Percentiles rank a stretch among this genome's conserved stretches.
These are phyloP conservation scores for Lepidium didymum DNA, from an alignment of 345 rosid genomes.

Conservation along the genomic window DNA sequence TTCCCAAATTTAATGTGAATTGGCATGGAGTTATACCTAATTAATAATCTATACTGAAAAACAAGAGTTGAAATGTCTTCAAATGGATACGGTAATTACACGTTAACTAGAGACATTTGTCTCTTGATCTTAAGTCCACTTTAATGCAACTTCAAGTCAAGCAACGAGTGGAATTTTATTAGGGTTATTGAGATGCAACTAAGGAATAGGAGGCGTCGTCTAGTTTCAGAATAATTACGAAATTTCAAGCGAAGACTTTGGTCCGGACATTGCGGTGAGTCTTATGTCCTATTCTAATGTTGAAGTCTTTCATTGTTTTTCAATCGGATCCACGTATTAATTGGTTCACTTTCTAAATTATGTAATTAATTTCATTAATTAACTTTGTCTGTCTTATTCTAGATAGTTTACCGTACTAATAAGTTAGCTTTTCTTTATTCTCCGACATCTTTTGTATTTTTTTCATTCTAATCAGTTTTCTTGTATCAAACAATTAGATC, in stretches of 20 bases:
- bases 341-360: too few relatives aligned
- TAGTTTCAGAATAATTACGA: not conserved
- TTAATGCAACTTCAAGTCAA: constrained; percentile 5
- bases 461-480: too few relatives aligned
- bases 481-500: too few relatives aligned
- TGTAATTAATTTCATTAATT: too few relatives aligned
- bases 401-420: too few relatives aligned
- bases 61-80: not conserved
- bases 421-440: too few relatives aligned
- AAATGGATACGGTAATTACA: not conserved
- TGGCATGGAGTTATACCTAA: not conserved
- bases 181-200: not conserved
- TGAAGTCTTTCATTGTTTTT: too few relatives aligned
- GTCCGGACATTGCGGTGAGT: too few relatives aligned
- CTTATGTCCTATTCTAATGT: too few relatives aligned
- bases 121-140: not conserved
- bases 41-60: not conserved
- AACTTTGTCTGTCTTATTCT: too few relatives aligned
- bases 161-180: not conserved
- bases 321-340: too few relatives aligned
- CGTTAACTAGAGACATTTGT: not conserved
- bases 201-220: not conserved
- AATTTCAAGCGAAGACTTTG: not conserved
- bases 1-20: not conserved
- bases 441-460: too few relatives aligned